Base-by-base conservation (phyloP, 805 yeast species). In the Candida cerambycidarum region DNA sequence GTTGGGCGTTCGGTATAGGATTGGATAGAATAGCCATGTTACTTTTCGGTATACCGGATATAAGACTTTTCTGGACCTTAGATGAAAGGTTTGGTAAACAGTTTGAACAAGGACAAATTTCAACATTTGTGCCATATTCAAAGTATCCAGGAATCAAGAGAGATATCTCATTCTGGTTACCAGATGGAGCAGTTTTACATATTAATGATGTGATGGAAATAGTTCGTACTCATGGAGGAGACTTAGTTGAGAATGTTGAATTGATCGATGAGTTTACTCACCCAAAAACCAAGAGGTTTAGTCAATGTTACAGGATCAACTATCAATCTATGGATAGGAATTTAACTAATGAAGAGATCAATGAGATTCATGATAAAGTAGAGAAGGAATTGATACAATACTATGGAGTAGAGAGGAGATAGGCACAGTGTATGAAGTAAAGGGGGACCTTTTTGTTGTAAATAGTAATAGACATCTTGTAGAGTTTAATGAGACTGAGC, bases 1-100 rank as follows among this genome's bases (percentile, higher is more conserved):
- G 97, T 2, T 93, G 99, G 98, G 99, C 99, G 1, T 93, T 93
- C 67, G 99, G 99, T 14, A 74, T 93, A 39, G 99, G 99, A 0
- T 72, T 93, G 38, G 99, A 93, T 62, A 76, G 99, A 57, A 80
- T 92, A 45, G 98, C 99, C 28, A 93, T 93, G 99, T 69, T 93
- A 14, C 70, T 93, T 39, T 93, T 90, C 66, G 97, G 95, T 16
- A 84, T 93, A 35, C 98, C 98, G 1, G 99, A 93, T 60, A 93
- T 93, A 48, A 75, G 99, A 49, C 67, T 92, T 36, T 88, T 93
- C 63, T 93, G 99, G 99, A 76, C 96, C 1, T 54, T 65, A 29
- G 97, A 93, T 63, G 79, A 79, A 41, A 71, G 97, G 43, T 93
- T 93, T 58, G 63, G 72, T 21, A 61, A 63, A 1, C 99, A 93